Conservation (phyloP, 345 rosid species). For the Acer negundo region DNA sequence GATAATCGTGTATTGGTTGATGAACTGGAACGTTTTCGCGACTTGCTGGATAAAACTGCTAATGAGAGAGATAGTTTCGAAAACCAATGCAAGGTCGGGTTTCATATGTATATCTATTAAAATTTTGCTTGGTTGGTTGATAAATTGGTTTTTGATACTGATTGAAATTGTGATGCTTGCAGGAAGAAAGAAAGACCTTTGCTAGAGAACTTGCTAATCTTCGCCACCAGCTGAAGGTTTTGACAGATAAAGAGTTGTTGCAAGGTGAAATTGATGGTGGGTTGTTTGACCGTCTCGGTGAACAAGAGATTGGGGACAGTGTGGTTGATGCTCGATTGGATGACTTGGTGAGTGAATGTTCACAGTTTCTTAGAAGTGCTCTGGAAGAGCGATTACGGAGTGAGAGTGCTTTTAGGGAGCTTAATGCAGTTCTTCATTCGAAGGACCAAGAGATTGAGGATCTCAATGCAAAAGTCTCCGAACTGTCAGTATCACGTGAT, state of each 20-base stretch:
- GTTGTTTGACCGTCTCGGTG: slow-evolving; percentile 11
- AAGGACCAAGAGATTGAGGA: slow-evolving; percentile 64
- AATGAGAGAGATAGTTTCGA: slow-evolving; percentile 36
- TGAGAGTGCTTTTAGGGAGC: slow-evolving; percentile 46
- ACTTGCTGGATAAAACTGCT: slow-evolving; percentile 33
- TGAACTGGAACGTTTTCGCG: slow-evolving; percentile 33
- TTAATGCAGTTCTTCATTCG: slow-evolving; percentile 34
- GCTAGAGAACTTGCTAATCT: slow-evolving; percentile 46
- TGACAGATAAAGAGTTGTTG: slow-evolving; percentile 30
- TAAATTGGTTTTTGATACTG: background rate
- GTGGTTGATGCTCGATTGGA: slow-evolving; percentile 17
- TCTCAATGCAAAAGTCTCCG: slow-evolving; percentile 53
- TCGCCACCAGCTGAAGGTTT: slow-evolving; percentile 42
- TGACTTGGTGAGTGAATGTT: slow-evolving; percentile 49
- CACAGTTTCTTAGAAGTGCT: slow-evolving; percentile 41
- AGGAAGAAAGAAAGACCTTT: slow-evolving; percentile 59
- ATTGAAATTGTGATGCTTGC: slow-evolving; percentile 26
- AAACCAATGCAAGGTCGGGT: slow-evolving; percentile 43
- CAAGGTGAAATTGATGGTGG: slow-evolving; percentile 27
- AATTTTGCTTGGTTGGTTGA: background rate
- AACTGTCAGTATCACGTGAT: slow-evolving; percentile 35
- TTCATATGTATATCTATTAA: background rate
- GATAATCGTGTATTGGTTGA: slow-evolving; percentile 13
- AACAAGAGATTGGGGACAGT: slow-evolving; percentile 19
- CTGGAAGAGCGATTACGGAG: slow-evolving; percentile 42